A percentile compares a stretch with the other conserved stretches of the same genome.
Conservation (phyloP, 768 basidiomycete genomes). For the Phaeotremella skinneri region DNA sequence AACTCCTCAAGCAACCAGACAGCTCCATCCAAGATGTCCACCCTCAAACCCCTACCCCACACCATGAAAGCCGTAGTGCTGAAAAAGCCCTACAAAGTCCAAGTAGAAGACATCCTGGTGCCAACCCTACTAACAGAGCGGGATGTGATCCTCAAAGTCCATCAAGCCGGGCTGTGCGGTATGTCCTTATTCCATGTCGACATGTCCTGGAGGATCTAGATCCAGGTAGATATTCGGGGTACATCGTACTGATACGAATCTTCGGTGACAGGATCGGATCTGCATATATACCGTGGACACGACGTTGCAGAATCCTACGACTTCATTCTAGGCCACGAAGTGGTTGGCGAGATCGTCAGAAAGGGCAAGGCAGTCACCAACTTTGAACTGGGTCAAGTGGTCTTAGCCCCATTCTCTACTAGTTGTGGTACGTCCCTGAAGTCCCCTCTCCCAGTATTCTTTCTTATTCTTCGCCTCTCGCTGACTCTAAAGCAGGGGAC, state of each 20-base stretch:
- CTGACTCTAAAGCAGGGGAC: constrained; percentile 15
- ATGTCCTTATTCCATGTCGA: constrained; percentile 6
- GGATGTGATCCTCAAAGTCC: constrained; percentile 41
- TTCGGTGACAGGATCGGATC: constrained; percentile 35
- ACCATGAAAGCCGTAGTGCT: constrained; percentile 40
- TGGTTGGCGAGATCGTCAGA: constrained; percentile 30
- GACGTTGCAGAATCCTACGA: constrained; percentile 17
- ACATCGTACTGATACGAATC: constrained; percentile 3
- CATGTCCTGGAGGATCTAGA: background rate
- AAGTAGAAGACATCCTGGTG: constrained; percentile 23
- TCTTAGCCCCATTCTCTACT: constrained; percentile 47
- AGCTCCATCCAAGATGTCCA: no score
- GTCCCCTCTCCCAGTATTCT: background rate
- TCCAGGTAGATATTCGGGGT: background rate
- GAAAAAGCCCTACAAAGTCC: constrained; percentile 20
- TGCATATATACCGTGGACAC: constrained; percentile 38
- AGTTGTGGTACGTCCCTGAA: constrained; percentile 33
- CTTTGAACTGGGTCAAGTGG: constrained; percentile 49
- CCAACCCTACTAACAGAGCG: constrained; percentile 24
- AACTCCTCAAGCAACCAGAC: no score
- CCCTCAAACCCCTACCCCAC: background rate
- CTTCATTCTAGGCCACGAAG: constrained; percentile 45
- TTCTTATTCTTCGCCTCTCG: background rate
- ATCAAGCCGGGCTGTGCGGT: constrained; percentile 40
- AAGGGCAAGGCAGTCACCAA: constrained; percentile 43